Evolutionary conservation across 306 rosid species (phyloP).

Genomic region (Begonia masoniana): DNA sequence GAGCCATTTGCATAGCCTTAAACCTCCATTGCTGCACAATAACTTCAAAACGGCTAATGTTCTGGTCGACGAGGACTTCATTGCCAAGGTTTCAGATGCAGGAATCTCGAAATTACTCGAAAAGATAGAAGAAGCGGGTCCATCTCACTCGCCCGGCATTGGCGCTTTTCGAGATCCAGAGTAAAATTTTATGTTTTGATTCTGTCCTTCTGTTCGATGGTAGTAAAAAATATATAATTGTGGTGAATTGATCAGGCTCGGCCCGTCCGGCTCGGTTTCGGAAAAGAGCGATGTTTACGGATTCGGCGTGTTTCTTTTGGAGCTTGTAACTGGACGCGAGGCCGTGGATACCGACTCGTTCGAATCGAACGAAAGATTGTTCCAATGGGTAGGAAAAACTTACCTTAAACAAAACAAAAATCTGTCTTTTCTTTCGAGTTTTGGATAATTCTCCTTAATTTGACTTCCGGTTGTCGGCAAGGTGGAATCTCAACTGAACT

Average conservation of each 20-base stretch:
- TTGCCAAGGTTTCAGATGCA: slow-evolving; percentile 33
- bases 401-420: too few relatives aligned
- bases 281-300: slow-evolving; percentile 31
- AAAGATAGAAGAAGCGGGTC: slow-evolving; percentile 30
- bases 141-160: slow-evolving; percentile 23
- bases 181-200: slow-evolving; percentile 9
- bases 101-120: slow-evolving; percentile 23
- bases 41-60: slow-evolving; percentile 39
- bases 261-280: slow-evolving; percentile 9
- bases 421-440: too few relatives aligned
- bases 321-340: slow-evolving; percentile 32
- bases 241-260: slow-evolving; percentile 11
- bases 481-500: slow-evolving; percentile 31
- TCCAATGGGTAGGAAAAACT: slow-evolving; percentile 23
- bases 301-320: slow-evolving; percentile 37
- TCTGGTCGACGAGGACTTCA: slow-evolving; percentile 31
- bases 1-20: slow-evolving; percentile 28
- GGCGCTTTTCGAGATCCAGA: slow-evolving; percentile 32
- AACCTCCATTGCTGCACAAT: slow-evolving; percentile 24
- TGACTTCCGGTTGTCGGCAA: slow-evolving; percentile 3
- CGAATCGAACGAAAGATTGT: slow-evolving; percentile 28
- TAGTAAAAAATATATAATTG: too few relatives aligned
- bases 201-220: too few relatives aligned
- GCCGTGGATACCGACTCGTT: slow-evolving; percentile 22
- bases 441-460: too few relatives aligned